Evolutionary conservation across 768 basidiomycete genomes (phyloP).

Genomic region (Tricholoma bakamatsutake): DNA sequence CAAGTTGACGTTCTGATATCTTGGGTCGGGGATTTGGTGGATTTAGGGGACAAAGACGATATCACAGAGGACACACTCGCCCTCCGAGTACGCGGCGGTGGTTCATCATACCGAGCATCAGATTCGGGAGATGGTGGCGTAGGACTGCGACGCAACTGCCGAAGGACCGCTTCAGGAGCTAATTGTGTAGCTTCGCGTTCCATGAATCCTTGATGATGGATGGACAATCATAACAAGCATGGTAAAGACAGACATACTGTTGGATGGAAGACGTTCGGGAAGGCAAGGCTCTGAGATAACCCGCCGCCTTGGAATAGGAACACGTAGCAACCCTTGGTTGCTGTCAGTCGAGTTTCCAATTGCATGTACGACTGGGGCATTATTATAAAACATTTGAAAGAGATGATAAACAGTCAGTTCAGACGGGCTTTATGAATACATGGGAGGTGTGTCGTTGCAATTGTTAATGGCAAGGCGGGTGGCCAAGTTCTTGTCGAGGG

Average conservation of each 20-base stretch:
- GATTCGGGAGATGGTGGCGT: slow-evolving; percentile 27
- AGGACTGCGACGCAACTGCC: slow-evolving; percentile 44
- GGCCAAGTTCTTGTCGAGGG: background rate
- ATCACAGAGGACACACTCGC: slow-evolving; percentile 17
- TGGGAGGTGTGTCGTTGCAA: slow-evolving; percentile 2
- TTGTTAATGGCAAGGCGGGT: background rate
- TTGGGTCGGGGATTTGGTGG: slow-evolving; percentile 11
- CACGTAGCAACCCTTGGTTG: slow-evolving; percentile 1
- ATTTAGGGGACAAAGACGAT: slow-evolving; percentile 13
- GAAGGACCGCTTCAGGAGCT: slow-evolving; percentile 53
- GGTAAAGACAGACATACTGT: slow-evolving; percentile 32
- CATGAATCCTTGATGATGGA: slow-evolving; percentile 50
- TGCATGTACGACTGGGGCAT: slow-evolving; percentile 33
- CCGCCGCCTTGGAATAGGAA: slow-evolving; percentile 30
- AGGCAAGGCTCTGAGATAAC: slow-evolving; percentile 51
- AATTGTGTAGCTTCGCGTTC: slow-evolving; percentile 60
- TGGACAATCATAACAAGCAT: slow-evolving; percentile 11
- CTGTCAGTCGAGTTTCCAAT: slow-evolving; percentile 26
- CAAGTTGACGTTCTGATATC: slow-evolving; percentile 22
- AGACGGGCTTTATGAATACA: slow-evolving; percentile 10
- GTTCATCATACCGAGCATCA: slow-evolving; percentile 9
- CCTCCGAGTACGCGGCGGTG: slow-evolving; percentile 11
- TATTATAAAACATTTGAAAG: slow-evolving; percentile 44
- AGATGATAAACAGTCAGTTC: background rate
- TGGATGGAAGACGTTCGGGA: slow-evolving; percentile 63